Percentiles rank a stretch among this genome's conserved stretches.
phyloP scores from a whole-genome alignment of 345 rosid species.

The Citrus reticulata region DNA sequence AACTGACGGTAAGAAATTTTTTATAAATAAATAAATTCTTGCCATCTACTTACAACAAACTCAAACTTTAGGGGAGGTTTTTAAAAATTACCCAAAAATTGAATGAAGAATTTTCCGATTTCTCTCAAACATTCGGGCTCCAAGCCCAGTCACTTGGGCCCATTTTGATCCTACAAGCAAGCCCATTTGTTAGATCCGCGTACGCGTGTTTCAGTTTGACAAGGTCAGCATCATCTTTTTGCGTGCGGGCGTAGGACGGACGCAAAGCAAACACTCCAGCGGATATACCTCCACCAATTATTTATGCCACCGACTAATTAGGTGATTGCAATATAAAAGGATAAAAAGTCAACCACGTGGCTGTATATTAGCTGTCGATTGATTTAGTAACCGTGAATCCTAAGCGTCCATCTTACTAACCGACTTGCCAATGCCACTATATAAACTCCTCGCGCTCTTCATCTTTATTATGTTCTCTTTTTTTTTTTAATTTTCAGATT shows the following conservation, averaged over 20 bases:
- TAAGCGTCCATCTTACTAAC: conserved; percentile 26
- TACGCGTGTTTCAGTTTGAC: neutral
- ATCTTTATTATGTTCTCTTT: accelerated
- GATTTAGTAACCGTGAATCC: conserved; percentile 1
- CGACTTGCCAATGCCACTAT: conserved; percentile 9
- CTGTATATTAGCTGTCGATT: conserved; percentile 19
- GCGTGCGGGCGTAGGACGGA: neutral
- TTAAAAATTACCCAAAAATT: too few relatives aligned
- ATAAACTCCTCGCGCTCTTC: neutral
- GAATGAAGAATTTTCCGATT: neutral
- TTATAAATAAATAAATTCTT: too few relatives aligned
- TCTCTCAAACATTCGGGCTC: neutral
- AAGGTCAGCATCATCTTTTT: neutral
- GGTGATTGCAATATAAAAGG: neutral
- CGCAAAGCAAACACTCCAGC: neutral
- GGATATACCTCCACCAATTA: neutral
- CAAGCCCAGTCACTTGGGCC: neutral
- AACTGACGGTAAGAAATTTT: too few relatives aligned
- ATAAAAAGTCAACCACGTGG: conserved; percentile 19
- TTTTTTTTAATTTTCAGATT: neutral
- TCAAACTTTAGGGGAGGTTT: too few relatives aligned
- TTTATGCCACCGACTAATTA: neutral
- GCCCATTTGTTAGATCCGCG: neutral
- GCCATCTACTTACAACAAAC: too few relatives aligned
- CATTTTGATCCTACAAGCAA: neutral